phyloP scores from a whole-genome alignment of 1,139 yeast species.

The Magnusiomyces suaveolens region DNA sequence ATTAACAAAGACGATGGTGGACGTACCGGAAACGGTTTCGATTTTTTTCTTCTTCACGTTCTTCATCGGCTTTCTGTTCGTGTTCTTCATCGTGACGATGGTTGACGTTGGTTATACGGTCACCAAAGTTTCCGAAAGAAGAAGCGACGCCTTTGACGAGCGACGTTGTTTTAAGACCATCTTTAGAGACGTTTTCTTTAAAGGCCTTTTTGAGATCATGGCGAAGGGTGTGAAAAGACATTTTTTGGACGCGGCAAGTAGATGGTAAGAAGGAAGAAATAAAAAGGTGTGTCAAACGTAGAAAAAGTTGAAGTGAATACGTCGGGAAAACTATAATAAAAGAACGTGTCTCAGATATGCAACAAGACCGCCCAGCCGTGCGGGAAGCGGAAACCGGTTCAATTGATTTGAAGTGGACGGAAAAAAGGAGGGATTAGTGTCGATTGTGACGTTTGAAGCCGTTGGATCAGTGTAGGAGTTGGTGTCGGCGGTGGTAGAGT shows the following conservation, averaged over 20 bases:
- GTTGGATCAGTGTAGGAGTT: no score
- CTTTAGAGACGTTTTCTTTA: conserved; percentile 10
- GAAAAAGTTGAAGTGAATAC: background rate
- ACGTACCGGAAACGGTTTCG: conserved; percentile 15
- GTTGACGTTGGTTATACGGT: conserved; percentile 15
- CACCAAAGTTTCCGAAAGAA: conserved; percentile 16
- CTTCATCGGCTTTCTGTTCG: conserved; percentile 14
- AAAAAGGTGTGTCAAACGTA: background rate
- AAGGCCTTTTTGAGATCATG: conserved; percentile 13
- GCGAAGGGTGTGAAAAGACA: conserved; percentile 14
- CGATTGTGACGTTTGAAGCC: no score
- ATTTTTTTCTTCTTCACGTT: conserved; percentile 16
- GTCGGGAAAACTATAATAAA: no score
- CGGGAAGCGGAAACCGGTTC: no score
- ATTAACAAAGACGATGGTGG: background rate
- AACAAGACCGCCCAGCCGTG: no score
- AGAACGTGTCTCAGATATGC: no score
- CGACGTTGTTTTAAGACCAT: conserved; percentile 8
- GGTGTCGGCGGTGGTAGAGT: no score
- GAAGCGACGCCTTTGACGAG: conserved; percentile 13
- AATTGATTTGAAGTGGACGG: no score
- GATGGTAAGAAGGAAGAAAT: background rate
- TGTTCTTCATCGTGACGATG: conserved; percentile 19
- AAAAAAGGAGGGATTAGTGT: no score
- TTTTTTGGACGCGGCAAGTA: background rate